These are phyloP conservation scores for Phragmites australis DNA, from an alignment of 176 grass and related monocot species.

Conservation along the genomic window DNA sequence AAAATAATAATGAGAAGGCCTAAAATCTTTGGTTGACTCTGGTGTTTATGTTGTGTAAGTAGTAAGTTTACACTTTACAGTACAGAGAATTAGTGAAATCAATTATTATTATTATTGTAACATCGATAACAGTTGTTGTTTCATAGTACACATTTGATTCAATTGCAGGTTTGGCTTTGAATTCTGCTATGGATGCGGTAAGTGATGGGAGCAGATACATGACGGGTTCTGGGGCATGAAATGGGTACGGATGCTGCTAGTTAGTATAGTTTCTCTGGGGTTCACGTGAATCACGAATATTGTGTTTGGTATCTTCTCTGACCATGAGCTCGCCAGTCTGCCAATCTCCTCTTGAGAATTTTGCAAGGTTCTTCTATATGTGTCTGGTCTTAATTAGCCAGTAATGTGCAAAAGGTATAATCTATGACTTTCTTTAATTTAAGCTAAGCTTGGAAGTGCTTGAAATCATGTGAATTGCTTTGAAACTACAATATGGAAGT, in stretches of 20 bases:
- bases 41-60: not conserved
- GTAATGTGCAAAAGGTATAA: not conserved
- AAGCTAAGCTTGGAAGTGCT: not conserved
- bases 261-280: not conserved
- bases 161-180: conserved; percentile 49
- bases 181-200: conserved; percentile 47
- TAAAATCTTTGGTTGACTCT: not conserved
- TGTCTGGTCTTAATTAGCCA: not conserved
- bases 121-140: not conserved
- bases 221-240: not conserved
- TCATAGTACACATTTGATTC: not conserved
- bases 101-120: not conserved
- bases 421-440: not conserved
- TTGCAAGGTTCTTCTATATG: not conserved
- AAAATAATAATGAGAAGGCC: not conserved
- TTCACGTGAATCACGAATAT: not conserved
- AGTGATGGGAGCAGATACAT: conserved; percentile 6
- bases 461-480: not conserved
- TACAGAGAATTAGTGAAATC: conserved; percentile 3
- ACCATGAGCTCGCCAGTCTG: not conserved
- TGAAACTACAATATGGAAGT: not conserved
- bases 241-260: not conserved
- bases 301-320: not conserved
- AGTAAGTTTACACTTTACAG: not conserved
- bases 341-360: not conserved